Conservation (phyloP, 2,329 filamentous ascomycete genomes). For the Monosporascus sp. region DNA sequence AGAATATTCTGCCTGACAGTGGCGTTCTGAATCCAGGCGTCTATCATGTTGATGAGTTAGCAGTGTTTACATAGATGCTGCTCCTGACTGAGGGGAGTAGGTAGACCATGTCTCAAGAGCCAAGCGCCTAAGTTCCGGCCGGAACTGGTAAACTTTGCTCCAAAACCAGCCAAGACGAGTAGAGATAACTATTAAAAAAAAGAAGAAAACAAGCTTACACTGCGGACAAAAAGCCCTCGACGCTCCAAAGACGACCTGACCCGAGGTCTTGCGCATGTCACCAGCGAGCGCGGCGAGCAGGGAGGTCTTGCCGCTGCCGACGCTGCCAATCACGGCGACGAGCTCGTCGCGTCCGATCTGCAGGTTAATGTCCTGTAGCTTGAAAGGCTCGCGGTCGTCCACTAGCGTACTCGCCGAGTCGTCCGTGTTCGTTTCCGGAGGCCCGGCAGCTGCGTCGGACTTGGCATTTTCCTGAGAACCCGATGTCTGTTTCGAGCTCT, state of each 20-base stretch:
- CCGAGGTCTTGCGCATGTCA: conserved; percentile 82
- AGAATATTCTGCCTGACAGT: conserved; percentile 83
- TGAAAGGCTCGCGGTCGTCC: conserved; percentile 63
- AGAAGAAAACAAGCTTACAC: conserved; percentile 30
- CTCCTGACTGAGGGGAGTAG: no score
- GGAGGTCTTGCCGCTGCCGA: conserved; percentile 86
- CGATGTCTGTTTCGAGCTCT: neutral
- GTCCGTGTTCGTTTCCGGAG: conserved; percentile 39
- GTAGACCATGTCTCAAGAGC: no score
- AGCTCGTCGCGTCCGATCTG: conserved; percentile 69
- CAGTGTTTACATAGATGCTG: no score
- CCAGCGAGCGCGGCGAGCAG: conserved; percentile 83
- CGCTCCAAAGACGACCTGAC: conserved; percentile 69
- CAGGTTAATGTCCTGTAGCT: conserved; percentile 63
- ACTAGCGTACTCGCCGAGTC: conserved; percentile 51
- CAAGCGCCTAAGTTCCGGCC: no score
- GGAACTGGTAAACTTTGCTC: no score
- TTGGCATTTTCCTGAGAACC: conserved; percentile 21
- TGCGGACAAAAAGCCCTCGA: conserved; percentile 88
- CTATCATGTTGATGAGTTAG: no score
- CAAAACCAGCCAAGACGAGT: no score
- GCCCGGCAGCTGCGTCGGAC: conserved; percentile 20
- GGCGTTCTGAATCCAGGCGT: conserved; percentile 95
- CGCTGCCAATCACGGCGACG: conserved; percentile 79
- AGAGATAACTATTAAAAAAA: no score